Base-by-base conservation (phyloP, 495 filamentous ascomycete genomes). In the Hypoxylon fuscum region DNA sequence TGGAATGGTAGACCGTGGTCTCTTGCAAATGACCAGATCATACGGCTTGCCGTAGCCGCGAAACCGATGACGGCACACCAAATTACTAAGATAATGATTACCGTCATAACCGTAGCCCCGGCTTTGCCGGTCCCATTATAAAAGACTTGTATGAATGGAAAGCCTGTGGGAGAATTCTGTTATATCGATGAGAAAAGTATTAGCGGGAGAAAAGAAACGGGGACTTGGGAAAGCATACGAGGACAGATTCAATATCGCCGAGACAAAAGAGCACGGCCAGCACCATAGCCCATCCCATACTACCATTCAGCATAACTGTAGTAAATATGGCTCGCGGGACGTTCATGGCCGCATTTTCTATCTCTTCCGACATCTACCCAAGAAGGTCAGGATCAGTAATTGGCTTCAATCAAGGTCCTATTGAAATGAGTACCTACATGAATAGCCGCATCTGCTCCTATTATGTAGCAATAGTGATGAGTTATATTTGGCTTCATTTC, bases 1-100 rank as follows among this genome's bases (percentile, higher is more conserved):
- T 35, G 29, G n/a, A 55, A 45, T 14, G 87, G 87, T 0, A 88
- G 70, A 9, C 84, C 86, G 11, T 78, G 69, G 64, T 89, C 86
- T 5, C 85, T 69, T 8, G 87, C 84, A 63, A 89, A 88, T 1
- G 85, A 77, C 81, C 82, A 88, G 10, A 74, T 74, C 42, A 83
- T 78, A 17, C 86, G 76, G 1, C 81, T 83, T 11, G 79, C 77
- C 4, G 82, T 79, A 3, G 85, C 83, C 2, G 83, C 66, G 17
- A 77, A 70, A 44, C 76, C 79, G 64, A 85, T 78, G 55, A 75
- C 71, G 37, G 76, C 74, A 44, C 78, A 75, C 51, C 75, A 72
- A 37, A 76, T 74, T n/a, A 81, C 71, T 44, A 81, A 68, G 29
- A 79, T 71, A 25, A 85, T 66, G 25, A 85, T 68, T 25, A 74